Percentiles rank a stretch among this genome's conserved stretches.
phyloP scores from a whole-genome alignment of 2,329 filamentous ascomycete species.

The Rosellinia necatrix region DNA sequence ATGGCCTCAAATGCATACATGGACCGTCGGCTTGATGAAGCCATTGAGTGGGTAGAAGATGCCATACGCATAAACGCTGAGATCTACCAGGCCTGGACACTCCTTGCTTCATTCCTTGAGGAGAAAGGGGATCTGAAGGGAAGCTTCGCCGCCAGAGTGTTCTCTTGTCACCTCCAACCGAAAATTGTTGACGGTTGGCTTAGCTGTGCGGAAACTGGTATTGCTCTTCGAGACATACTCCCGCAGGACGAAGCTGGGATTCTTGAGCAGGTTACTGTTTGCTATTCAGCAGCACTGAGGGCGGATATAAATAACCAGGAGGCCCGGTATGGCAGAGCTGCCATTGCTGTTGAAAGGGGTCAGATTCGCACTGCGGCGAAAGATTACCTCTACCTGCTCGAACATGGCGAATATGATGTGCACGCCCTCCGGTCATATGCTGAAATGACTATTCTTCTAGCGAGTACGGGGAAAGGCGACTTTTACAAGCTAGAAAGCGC shows the following conservation, averaged over 20 bases:
- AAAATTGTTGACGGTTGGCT: slow-evolving; percentile 66
- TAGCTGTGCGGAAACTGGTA: slow-evolving; percentile 60
- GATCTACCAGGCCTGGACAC: slow-evolving; percentile 67
- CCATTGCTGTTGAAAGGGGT: slow-evolving; percentile 60
- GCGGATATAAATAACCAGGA: slow-evolving; percentile 61
- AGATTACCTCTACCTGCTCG: slow-evolving; percentile 61
- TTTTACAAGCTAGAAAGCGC: slow-evolving; percentile 43
- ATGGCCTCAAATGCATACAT: slow-evolving; percentile 72
- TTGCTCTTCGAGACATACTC: slow-evolving; percentile 53
- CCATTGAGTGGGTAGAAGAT: slow-evolving; percentile 63
- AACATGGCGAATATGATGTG: slow-evolving; percentile 57
- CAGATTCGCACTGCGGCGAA: slow-evolving; percentile 57
- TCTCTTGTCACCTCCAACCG: slow-evolving; percentile 65
- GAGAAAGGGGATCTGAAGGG: slow-evolving; percentile 63
- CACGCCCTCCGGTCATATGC: slow-evolving; percentile 60
- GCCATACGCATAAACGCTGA: slow-evolving; percentile 72
- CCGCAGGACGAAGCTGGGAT: slow-evolving; percentile 52
- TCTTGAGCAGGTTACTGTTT: slow-evolving; percentile 60
- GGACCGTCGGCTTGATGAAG: slow-evolving; percentile 62
- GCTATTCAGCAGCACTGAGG: slow-evolving; percentile 63
- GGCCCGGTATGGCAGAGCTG: slow-evolving; percentile 63
- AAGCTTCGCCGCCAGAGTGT: slow-evolving; percentile 63
- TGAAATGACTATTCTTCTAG: slow-evolving; percentile 55
- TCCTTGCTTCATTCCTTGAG: slow-evolving; percentile 64
- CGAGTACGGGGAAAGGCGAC: slow-evolving; percentile 54